Conservation (phyloP, 768 basidiomycete species). For the Trametes meyenii region DNA sequence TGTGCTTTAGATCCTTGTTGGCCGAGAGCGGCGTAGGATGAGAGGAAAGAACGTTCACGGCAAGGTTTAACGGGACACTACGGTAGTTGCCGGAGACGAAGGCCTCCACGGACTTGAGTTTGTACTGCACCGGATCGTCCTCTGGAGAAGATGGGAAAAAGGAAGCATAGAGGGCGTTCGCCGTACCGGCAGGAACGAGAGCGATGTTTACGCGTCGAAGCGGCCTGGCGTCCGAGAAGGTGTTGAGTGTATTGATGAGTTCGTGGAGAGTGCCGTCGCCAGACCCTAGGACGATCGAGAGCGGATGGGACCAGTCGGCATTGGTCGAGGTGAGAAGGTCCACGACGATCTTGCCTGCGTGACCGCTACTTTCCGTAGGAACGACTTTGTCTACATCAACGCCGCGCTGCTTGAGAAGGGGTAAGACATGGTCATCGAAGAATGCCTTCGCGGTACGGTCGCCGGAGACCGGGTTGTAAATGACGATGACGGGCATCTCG, state of each 20-base stretch:
- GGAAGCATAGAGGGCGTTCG: slow-evolving; percentile 86
- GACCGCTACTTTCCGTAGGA: slow-evolving; percentile 52
- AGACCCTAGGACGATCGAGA: slow-evolving; percentile 66
- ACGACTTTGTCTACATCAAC: slow-evolving; percentile 43
- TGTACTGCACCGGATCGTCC: slow-evolving; percentile 41
- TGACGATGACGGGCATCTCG: slow-evolving; percentile 54
- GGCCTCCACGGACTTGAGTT: slow-evolving; percentile 57
- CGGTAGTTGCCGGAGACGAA: slow-evolving; percentile 39
- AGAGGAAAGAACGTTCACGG: slow-evolving; percentile 49
- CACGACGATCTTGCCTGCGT: slow-evolving; percentile 55
- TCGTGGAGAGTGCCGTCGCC: slow-evolving; percentile 96
- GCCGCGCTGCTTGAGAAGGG: slow-evolving; percentile 53
- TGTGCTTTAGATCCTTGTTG: slow-evolving; percentile 11
- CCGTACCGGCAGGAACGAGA: slow-evolving; percentile 81
- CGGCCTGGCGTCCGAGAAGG: slow-evolving; percentile 10
- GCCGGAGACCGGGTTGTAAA: slow-evolving; percentile 82
- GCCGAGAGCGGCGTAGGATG: slow-evolving; percentile 31
- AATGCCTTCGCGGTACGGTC: slow-evolving; percentile 56
- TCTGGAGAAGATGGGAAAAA: slow-evolving; percentile 58
- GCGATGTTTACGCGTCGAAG: slow-evolving; percentile 44
- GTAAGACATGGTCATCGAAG: slow-evolving; percentile 63
- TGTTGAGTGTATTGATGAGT: slow-evolving; percentile 63
- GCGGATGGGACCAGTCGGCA: slow-evolving; percentile 29
- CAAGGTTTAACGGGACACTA: slow-evolving; percentile 52
- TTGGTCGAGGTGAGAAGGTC: slow-evolving; percentile 38